phyloP scores from a whole-genome alignment of 2,329 filamentous ascomycete species.

The Nectriaceae sp. region DNA sequence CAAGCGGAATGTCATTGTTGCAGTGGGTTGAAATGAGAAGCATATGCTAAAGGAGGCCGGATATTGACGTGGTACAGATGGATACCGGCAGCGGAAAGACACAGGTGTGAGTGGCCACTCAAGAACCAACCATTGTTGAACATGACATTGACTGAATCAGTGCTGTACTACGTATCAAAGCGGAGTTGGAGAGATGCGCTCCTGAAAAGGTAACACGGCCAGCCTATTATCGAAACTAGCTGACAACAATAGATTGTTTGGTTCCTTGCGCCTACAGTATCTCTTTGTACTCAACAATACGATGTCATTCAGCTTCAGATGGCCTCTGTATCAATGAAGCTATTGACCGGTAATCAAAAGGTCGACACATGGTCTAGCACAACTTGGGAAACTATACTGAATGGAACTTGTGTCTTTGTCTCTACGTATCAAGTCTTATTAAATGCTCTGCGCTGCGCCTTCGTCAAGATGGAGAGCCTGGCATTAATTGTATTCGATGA shows the following conservation, averaged over 20 bases:
- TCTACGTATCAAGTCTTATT: slow-evolving; percentile 75
- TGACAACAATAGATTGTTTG: slow-evolving; percentile 57
- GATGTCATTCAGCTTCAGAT: slow-evolving; percentile 62
- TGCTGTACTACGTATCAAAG: slow-evolving; percentile 67
- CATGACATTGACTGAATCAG: slow-evolving; percentile 40
- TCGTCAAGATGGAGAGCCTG: slow-evolving; percentile 65
- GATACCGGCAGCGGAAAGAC: slow-evolving; percentile 81
- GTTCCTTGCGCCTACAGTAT: slow-evolving; percentile 73
- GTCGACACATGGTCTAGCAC: slow-evolving; percentile 71
- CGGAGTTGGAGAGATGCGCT: slow-evolving; percentile 58
- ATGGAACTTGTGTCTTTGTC: slow-evolving; percentile 69
- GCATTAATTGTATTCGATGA: slow-evolving; percentile 81
- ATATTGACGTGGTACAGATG: slow-evolving; percentile 56
- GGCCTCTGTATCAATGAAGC: slow-evolving; percentile 56
- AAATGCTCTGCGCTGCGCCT: slow-evolving; percentile 74
- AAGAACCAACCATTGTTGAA: neutral
- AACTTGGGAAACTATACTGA: slow-evolving; percentile 68
- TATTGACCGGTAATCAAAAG: slow-evolving; percentile 68
- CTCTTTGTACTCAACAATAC: slow-evolving; percentile 67
- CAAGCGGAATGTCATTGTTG: slow-evolving; percentile 70
- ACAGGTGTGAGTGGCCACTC: slow-evolving; percentile 59
- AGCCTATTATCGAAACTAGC: neutral
- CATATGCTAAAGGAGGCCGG: neutral
- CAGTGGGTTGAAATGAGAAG: slow-evolving; percentile 46
- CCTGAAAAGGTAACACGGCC: slow-evolving; percentile 59